A percentile compares a stretch with the other conserved stretches of the same genome.
phyloP scores from a whole-genome alignment of 2,329 filamentous ascomycete species.

The Clarireedia homoeocarpa region DNA sequence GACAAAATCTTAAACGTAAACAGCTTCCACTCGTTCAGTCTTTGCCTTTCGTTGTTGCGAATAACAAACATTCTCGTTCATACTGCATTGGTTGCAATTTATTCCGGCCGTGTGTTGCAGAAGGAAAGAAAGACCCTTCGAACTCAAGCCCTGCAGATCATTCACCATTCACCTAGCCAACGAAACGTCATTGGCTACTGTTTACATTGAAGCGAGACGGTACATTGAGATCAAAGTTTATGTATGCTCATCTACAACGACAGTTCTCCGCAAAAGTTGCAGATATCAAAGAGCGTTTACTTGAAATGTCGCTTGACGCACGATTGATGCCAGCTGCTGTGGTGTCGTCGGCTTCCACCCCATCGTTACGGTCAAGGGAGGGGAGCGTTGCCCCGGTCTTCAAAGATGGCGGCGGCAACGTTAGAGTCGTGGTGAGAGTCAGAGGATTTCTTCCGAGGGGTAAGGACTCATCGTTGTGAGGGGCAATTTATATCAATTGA shows the following conservation, averaged over 20 bases:
- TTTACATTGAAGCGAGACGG: too few species aligned
- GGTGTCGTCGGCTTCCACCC: slow-evolving; percentile 66
- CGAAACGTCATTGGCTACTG: background rate
- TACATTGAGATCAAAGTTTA: slow-evolving; percentile 2
- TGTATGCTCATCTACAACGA: slow-evolving; percentile 25
- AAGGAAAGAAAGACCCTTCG: too few species aligned
- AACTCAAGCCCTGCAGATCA: too few species aligned
- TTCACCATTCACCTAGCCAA: background rate
- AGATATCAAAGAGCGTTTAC: slow-evolving; percentile 28
- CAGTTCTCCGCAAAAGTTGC: slow-evolving; percentile 21
- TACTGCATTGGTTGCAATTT: background rate
- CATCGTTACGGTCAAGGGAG: slow-evolving; percentile 67
- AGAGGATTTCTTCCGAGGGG: slow-evolving; percentile 73
- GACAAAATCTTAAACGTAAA: background rate
- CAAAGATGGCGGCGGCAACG: slow-evolving; percentile 60
- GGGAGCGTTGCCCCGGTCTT: slow-evolving; percentile 50
- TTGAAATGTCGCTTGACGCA: slow-evolving; percentile 35
- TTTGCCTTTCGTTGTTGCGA: background rate
- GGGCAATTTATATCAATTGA: background rate
- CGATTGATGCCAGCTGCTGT: slow-evolving; percentile 38
- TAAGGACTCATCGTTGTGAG: slow-evolving; percentile 31
- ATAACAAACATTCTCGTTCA: background rate
- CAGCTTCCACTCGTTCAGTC: background rate
- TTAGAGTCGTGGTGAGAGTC: slow-evolving; percentile 74
- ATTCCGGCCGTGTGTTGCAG: too few species aligned